A percentile compares a stretch with the other conserved stretches of the same genome.
Evolutionary conservation across 78 protist species (phyloP).

Genomic region (Dictyostelium brefeldianum): DNA sequence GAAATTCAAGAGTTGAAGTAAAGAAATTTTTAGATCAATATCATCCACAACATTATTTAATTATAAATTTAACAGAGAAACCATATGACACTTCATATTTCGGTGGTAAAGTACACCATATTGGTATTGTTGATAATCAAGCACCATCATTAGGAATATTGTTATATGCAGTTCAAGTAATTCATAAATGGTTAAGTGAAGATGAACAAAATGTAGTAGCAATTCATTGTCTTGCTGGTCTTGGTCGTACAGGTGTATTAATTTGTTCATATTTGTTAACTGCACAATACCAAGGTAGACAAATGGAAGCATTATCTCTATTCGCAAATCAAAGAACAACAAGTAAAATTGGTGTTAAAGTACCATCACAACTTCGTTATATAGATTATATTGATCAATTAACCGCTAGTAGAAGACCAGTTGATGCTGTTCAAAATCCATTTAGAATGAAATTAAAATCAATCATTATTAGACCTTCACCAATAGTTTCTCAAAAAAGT

Average conservation of each 20-base stretch:
- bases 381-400: conserved; percentile 46
- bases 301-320: conserved; percentile 8
- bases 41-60: conserved; percentile 56
- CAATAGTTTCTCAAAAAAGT: neutral
- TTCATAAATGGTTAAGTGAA: conserved; percentile 65
- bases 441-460: neutral
- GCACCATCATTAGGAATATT: conserved; percentile 71
- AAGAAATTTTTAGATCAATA: conserved; percentile 45
- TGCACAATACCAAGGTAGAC: conserved; percentile 11
- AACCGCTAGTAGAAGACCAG: neutral
- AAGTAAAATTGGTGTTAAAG: conserved; percentile 21
- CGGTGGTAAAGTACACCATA: conserved; percentile 20
- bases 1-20: conserved; percentile 74
- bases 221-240: conserved; percentile 81
- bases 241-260: conserved; percentile 77
- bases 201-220: conserved; percentile 63
- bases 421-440: conserved; percentile 36
- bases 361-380: conserved; percentile 28
- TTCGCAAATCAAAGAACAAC: conserved; percentile 53
- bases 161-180: conserved; percentile 50
- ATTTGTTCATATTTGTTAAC: conserved; percentile 63
- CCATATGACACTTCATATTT: conserved; percentile 10
- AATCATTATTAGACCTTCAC: conserved; percentile 22
- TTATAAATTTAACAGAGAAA: conserved; percentile 74
- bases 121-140: conserved; percentile 77